Conservation (phyloP, 306 rosid genomes). For the Cyamopsis tetragonoloba region DNA sequence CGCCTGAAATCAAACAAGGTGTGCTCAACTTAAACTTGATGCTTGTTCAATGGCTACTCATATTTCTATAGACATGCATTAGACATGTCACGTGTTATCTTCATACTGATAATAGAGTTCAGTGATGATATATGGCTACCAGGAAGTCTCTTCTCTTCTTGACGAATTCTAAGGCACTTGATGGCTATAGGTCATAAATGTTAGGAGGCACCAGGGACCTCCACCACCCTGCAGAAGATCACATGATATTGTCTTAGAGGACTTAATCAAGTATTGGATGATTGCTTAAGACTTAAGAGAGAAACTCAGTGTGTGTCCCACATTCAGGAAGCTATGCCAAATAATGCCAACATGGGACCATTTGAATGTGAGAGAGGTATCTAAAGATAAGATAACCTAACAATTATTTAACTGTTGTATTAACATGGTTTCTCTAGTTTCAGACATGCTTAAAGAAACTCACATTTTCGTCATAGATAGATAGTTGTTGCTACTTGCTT, state of each 20-base stretch:
- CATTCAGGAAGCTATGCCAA: neutral
- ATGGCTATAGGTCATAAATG: neutral
- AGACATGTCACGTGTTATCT: neutral
- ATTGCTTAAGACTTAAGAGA: neutral
- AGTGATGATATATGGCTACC: neutral
- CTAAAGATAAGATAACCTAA: neutral
- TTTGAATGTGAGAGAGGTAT: too few species aligned
- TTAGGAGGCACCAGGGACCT: slow-evolving; percentile 7
- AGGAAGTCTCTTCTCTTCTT: neutral
- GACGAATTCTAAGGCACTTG: neutral
- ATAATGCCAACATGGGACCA: too few species aligned
- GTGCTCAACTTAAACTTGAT: neutral
- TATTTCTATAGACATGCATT: neutral
- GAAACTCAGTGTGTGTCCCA: neutral
- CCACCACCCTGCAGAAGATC: neutral
- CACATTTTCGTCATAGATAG: too few species aligned
- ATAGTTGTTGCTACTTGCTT: too few species aligned
- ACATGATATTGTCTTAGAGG: slow-evolving; percentile 14
- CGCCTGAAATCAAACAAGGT: slow-evolving; percentile 11
- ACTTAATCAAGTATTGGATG: neutral
- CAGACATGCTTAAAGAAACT: too few species aligned
- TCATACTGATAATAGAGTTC: neutral
- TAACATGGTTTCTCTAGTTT: too few species aligned
- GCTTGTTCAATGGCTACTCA: neutral
- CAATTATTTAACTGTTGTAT: too few species aligned